Evolutionary conservation across 1,139 yeast genomes (phyloP).

Genomic region (Kurtzmaniella quercitrusa): DNA sequence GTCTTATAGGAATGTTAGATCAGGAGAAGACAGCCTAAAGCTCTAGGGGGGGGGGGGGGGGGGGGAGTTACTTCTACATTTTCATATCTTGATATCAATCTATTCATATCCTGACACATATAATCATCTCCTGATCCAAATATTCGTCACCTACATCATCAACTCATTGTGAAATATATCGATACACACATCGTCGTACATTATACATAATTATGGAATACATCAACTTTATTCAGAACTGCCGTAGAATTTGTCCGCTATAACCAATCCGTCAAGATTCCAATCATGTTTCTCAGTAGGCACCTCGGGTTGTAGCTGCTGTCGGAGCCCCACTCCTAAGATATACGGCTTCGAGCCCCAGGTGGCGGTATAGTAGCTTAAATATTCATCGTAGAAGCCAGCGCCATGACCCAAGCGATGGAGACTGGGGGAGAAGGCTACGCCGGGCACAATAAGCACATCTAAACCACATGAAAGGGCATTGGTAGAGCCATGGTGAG

Average conservation of each 20-base stretch:
- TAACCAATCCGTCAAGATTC: constrained; percentile 54
- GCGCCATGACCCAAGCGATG: constrained; percentile 87
- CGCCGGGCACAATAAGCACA: constrained; percentile 76
- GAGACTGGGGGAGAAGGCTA: constrained; percentile 60
- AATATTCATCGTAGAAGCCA: constrained; percentile 84
- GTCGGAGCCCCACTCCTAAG: constrained; percentile 66
- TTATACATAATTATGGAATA: not conserved
- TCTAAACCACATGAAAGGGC: constrained; percentile 49
- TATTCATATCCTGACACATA: no score
- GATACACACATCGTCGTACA: not conserved
- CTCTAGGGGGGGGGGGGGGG: no score
- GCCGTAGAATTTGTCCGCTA: constrained; percentile 12
- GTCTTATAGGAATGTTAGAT: constrained; percentile 61
- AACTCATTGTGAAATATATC: not conserved
- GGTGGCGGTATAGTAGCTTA: constrained; percentile 43
- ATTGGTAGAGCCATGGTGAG: constrained; percentile 34
- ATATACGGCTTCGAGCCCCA: constrained; percentile 36
- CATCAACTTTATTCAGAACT: not conserved
- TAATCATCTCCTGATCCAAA: not conserved
- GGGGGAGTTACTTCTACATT: no score
- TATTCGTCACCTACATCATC: not conserved
- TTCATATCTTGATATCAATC: no score
- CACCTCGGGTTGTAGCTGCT: constrained; percentile 57
- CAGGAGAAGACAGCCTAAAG: constrained; percentile 6
- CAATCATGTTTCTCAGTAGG: constrained; percentile 75